Percentiles rank a stretch among this genome's conserved stretches.
Evolutionary conservation across 2,329 filamentous ascomycete genomes (phyloP).

Genomic region (Claviceps spartinae): DNA sequence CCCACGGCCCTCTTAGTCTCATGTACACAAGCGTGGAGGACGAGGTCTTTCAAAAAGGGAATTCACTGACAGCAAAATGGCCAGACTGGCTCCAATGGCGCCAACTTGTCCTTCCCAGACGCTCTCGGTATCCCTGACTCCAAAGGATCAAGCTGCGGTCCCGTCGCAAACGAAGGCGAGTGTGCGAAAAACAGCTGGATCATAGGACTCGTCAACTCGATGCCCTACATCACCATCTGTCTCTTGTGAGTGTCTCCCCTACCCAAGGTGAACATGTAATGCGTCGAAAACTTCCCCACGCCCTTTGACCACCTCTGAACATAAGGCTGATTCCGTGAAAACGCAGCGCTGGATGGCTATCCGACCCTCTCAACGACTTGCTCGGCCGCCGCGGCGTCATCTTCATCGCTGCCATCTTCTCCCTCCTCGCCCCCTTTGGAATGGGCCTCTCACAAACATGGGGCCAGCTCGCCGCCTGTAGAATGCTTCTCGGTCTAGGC

Average conservation of each 20-base stretch:
- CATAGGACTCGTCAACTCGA: constrained; percentile 45
- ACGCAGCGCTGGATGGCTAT: constrained; percentile 42
- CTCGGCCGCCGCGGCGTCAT: constrained; percentile 51
- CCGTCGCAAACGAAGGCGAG: constrained; percentile 21
- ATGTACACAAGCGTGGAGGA: no score
- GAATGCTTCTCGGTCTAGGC: constrained; percentile 40
- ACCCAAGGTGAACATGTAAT: constrained; percentile 1
- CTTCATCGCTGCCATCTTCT: constrained; percentile 49
- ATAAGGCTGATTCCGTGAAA: neutral
- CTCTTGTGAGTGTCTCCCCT: constrained; percentile 23
- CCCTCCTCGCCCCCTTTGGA: constrained; percentile 46
- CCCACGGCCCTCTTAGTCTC: no score
- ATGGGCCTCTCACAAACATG: constrained; percentile 45
- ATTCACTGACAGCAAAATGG: neutral
- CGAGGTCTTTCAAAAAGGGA: no score
- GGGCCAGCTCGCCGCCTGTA: constrained; percentile 39
- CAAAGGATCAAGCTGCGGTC: constrained; percentile 17
- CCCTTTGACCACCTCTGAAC: neutral
- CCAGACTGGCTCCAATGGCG: constrained; percentile 32
- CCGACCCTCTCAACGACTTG: constrained; percentile 45
- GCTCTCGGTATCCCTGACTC: constrained; percentile 29
- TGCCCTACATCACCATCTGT: constrained; percentile 27
- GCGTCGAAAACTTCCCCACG: no score
- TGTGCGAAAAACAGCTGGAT: constrained; percentile 41
- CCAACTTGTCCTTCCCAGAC: constrained; percentile 31